phyloP scores from a whole-genome alignment of 139 green algal genomes.

The Chlamydomonas sp. region DNA sequence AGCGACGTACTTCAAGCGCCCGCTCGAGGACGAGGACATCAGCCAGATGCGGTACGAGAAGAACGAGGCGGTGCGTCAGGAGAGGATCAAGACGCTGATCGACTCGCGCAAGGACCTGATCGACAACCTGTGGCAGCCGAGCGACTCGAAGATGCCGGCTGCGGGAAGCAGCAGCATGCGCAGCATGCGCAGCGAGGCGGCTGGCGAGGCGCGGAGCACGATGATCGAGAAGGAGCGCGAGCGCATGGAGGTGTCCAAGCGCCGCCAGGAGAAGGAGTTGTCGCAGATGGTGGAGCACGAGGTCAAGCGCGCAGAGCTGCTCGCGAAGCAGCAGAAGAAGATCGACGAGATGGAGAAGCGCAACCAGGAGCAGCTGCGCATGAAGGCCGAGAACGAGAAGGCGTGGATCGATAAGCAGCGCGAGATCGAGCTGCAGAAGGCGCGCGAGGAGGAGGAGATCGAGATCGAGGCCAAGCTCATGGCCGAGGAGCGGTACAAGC shows the following conservation, averaged over 20 bases:
- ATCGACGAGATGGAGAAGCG: conserved; percentile 46
- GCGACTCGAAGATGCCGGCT: too few species aligned
- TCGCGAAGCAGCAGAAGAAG: conserved; percentile 55
- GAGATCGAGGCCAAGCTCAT: conserved; percentile 22
- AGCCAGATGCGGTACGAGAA: conserved; percentile 55
- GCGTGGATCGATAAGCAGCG: conserved; percentile 61
- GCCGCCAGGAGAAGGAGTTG: conserved; percentile 65
- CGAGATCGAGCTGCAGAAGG: conserved; percentile 58
- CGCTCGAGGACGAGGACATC: conserved; percentile 12
- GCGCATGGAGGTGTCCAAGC: conserved; percentile 71
- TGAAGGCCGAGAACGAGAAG: conserved; percentile 48
- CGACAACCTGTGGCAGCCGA: conserved; percentile 30
- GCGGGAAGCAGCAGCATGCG: too few species aligned
- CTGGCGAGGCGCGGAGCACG: conserved; percentile 2
- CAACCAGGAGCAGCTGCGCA: conserved; percentile 45
- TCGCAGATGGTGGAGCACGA: conserved; percentile 65
- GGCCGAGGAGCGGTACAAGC: conserved; percentile 31
- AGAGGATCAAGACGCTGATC: conserved; percentile 37
- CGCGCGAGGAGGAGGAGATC: conserved; percentile 6
- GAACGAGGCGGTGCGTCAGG: conserved; percentile 55
- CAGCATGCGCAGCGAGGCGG: not conserved
- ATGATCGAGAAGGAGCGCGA: conserved; percentile 72
- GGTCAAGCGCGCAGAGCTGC: conserved; percentile 58
- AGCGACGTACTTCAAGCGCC: conserved; percentile 42
- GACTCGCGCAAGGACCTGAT: conserved; percentile 57